These are phyloP conservation scores for Aureobasidium sp. DNA, from an alignment of 2,329 filamentous ascomycete species.

Conservation along the genomic window DNA sequence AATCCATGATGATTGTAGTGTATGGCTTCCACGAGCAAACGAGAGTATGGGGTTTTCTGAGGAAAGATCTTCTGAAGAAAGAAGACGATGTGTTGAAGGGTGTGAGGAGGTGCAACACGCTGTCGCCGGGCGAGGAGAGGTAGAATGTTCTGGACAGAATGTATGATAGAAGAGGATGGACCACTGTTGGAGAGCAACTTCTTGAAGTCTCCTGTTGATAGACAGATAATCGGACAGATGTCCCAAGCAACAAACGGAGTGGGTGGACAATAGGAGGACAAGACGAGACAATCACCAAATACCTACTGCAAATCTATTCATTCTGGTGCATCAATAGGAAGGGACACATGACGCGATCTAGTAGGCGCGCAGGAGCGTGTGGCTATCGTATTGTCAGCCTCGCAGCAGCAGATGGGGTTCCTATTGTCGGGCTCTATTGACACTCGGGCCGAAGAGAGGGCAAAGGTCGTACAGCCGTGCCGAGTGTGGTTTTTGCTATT, in stretches of 20 bases:
- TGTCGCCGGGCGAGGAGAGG: not conserved
- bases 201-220: not conserved
- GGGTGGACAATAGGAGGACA: not conserved
- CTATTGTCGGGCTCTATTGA: not conserved
- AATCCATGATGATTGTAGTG: conserved; percentile 20
- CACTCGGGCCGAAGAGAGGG: not conserved
- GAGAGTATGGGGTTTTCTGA: not conserved
- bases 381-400: conserved; percentile 7
- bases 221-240: not conserved
- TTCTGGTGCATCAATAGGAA: conserved; percentile 12
- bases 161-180: not conserved
- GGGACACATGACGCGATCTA: not conserved
- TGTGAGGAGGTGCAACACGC: not conserved
- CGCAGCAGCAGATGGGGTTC: not conserved
- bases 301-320: conserved; percentile 1
- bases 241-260: not conserved
- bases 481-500: conserved; percentile 7
- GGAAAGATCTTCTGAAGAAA: not conserved
- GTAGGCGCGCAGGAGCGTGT: not conserved
- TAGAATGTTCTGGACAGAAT: not conserved
- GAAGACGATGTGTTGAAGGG: not conserved
- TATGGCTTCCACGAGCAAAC: not conserved
- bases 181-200: not conserved
- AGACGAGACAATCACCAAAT: not conserved
- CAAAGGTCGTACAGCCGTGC: not conserved